Evolutionary conservation across 768 basidiomycete species (phyloP).

Genomic region (Leccinum imitatum): DNA sequence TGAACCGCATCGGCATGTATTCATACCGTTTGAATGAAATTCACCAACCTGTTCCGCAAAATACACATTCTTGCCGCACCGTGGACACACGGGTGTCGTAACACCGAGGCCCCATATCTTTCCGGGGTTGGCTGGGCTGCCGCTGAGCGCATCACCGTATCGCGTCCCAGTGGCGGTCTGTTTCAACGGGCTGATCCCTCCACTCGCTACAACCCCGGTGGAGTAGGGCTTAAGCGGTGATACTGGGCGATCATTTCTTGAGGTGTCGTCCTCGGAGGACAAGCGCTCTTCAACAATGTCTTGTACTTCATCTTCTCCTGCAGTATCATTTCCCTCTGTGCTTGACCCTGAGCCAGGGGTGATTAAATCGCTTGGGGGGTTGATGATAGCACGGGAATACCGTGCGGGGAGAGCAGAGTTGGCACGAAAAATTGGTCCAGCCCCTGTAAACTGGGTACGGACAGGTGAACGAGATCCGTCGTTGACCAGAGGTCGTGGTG

Average conservation of each 20-base stretch:
- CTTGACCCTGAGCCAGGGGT: constrained; percentile 7
- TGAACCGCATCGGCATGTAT: constrained; percentile 6
- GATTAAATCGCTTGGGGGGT: constrained; percentile 13
- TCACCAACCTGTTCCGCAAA: constrained; percentile 79
- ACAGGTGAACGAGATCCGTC: constrained; percentile 28
- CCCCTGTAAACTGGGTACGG: constrained; percentile 28
- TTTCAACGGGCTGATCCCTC: constrained; percentile 31
- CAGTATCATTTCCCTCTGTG: constrained; percentile 29
- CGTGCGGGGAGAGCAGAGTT: constrained; percentile 42
- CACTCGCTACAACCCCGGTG: constrained; percentile 18
- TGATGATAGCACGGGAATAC: constrained; percentile 23
- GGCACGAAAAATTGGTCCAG: constrained; percentile 38
- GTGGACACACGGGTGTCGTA: constrained; percentile 57
- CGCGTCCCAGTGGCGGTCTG: constrained; percentile 60
- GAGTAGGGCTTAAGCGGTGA: constrained; percentile 26
- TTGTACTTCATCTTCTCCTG: constrained; percentile 24
- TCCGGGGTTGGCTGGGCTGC: constrained; percentile 40
- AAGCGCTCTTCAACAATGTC: constrained; percentile 31
- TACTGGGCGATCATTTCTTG: constrained; percentile 35
- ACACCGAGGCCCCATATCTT: constrained; percentile 49
- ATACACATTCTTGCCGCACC: constrained; percentile 75
- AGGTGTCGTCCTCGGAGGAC: constrained; percentile 31
- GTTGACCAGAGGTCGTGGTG: constrained; percentile 8
- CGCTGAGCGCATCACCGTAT: constrained; percentile 57
- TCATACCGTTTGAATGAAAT: not conserved